These are phyloP conservation scores for Jatropha multifida DNA, from an alignment of 441 rosid species.

Conservation along the genomic window DNA sequence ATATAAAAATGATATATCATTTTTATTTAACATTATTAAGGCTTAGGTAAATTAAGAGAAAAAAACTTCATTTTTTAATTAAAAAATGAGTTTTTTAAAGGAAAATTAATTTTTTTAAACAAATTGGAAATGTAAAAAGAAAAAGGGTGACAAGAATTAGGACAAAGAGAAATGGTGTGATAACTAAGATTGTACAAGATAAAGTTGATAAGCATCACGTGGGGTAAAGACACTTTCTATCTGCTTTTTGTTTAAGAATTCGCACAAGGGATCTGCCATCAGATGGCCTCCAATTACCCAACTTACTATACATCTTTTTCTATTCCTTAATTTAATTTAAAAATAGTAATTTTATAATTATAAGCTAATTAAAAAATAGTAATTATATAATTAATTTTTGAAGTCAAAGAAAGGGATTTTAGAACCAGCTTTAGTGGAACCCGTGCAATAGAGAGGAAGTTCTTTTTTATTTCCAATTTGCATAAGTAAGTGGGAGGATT, in stretches of 20 bases:
- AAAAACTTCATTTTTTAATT: not conserved
- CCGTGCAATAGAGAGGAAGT: not conserved
- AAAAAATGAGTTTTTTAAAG: no score
- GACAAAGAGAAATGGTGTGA: constrained; percentile 19
- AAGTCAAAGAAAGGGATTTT: not conserved
- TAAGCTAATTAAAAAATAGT: no score
- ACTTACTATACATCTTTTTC: not conserved
- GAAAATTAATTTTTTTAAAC: no score
- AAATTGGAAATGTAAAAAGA: not conserved
- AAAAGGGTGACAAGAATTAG: not conserved
- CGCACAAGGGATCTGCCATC: constrained; percentile 7
- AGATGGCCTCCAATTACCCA: constrained; percentile 21
- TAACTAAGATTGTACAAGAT: not conserved
- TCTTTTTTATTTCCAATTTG: constrained; percentile 1
- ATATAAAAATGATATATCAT: no score
- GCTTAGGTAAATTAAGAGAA: not conserved
- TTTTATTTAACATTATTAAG: no score
- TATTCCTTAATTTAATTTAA: not conserved
- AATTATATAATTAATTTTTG: no score
- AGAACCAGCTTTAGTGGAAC: constrained; percentile 1
- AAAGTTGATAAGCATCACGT: constrained; percentile 31
- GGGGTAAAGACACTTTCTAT: constrained; percentile 25
- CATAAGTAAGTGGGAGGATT: not conserved
- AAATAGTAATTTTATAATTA: not conserved
- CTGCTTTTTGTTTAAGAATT: constrained; percentile 23